A percentile compares a stretch with the other conserved stretches of the same genome.
phyloP scores from a whole-genome alignment of 371 early-diverging fungal species.

The Mucor racemosus region DNA sequence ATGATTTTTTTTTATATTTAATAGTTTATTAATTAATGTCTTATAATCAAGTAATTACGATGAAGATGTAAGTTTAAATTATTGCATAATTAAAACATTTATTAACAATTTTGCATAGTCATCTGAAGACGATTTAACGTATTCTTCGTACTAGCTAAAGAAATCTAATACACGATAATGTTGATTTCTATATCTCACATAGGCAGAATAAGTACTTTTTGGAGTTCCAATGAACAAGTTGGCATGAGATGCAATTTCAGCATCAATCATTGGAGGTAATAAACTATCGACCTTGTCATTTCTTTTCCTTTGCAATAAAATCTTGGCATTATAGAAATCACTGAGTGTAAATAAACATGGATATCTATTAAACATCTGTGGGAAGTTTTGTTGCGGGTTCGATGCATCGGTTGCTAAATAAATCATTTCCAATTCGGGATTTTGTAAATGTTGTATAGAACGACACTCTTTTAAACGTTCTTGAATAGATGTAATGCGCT shows the following conservation, averaged over 20 bases:
- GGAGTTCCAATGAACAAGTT: conserved; percentile 41
- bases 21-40: not conserved
- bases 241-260: conserved; percentile 41
- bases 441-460: not conserved
- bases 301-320: conserved; percentile 14
- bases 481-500: not conserved
- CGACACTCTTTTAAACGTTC: not conserved
- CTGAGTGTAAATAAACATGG: conserved; percentile 55
- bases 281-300: conserved; percentile 2
- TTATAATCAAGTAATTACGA: conserved; percentile 24
- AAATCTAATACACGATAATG: not conserved
- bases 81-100: not conserved
- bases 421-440: conserved; percentile 32
- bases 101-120: conserved; percentile 21
- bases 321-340: conserved; percentile 41
- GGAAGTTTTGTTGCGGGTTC: conserved; percentile 41
- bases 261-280: conserved; percentile 47
- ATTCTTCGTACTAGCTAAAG: conserved; percentile 25
- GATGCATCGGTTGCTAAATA: conserved; percentile 60
- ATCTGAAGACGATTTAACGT: conserved; percentile 40
- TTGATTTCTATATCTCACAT: conserved; percentile 33
- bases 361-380: conserved; percentile 38
- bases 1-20: not conserved
- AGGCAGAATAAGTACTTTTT: conserved; percentile 47
- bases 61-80: conserved; percentile 36